Evolutionary conservation across 1,284 basidiomycete genomes (phyloP), one percentile per base, ranked within the genome.

Genomic region (Phaffia rhodozyma): DNA sequence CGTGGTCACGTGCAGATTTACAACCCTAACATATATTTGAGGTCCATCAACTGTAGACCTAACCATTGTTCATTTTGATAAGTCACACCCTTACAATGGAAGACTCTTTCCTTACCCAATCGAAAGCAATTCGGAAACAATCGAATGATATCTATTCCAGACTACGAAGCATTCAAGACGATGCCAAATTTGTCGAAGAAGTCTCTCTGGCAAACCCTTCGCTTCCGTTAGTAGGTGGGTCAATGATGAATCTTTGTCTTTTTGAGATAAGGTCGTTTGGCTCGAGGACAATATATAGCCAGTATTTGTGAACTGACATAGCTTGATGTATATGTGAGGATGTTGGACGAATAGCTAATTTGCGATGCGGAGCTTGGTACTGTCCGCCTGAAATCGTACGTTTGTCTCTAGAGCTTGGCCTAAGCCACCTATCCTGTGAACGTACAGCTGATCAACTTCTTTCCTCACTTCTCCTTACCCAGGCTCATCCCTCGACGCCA

Each of bases 91-190:
- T n/a, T n/a, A n/a, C n/a, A n/a, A 52, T n/a, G 34, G n/a, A 34
- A 27, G 16, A 47, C 1, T 57, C 48, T 47, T 63, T 25, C 48
- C 11, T 20, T 16, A 34, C 50, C 55, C 38, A 13, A 29, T 49
- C 49, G 30, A 21, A 51, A 47, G 60, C 50, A 52, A 76, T 88
- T 27, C 81, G 84, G 18, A 83, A 80, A 69, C 85, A 87, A 69
- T 83, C 84, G 4, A 74, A 84, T 23, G 84, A 87, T 71, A 78
- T 88, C n/a, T 89, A 81, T 77, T 89, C 88, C 71, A 84, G 89
- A 2, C 71, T 91, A 1, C 86, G 86, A 68, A 90, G 88, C 3
- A 86, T 91, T 59, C 77, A 78, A 16, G 82, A 86, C 67, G 89
- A 91, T 69, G 78, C 84, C 21, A 66, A 69, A 0, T 91, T 89